phyloP scores from a whole-genome alignment of 768 basidiomycete genomes.

The Trametes cubensis region DNA sequence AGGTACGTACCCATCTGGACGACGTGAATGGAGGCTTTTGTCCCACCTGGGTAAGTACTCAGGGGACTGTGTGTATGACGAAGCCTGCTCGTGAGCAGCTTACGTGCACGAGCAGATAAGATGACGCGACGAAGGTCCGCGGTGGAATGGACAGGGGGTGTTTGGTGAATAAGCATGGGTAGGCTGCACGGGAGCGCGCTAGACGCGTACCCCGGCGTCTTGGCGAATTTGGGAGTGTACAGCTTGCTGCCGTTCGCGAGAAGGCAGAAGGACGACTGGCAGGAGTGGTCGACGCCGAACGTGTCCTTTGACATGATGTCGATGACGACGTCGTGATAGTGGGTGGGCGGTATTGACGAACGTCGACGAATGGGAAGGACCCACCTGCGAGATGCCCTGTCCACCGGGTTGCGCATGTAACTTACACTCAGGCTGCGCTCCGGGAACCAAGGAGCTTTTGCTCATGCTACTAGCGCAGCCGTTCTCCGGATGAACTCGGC shows the following conservation, averaged over 20 bases:
- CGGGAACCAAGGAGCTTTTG: constrained; percentile 18
- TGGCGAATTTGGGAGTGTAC: neutral
- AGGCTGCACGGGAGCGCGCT: neutral
- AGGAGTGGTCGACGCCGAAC: too few species aligned
- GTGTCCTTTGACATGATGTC: neutral
- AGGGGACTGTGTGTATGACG: neutral
- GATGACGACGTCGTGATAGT: constrained; percentile 20
- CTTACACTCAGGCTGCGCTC: constrained; percentile 10
- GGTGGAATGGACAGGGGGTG: too few species aligned
- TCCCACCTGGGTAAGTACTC: neutral
- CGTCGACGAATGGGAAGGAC: neutral
- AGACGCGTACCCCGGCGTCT: neutral
- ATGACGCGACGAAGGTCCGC: too few species aligned
- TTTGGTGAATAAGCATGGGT: too few species aligned
- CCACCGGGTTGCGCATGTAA: neutral
- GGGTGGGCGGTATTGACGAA: neutral
- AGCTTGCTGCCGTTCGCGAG: neutral
- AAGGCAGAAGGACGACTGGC: neutral
- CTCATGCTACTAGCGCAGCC: constrained; percentile 1
- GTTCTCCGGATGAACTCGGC: neutral
- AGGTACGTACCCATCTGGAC: neutral
- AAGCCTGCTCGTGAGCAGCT: too few species aligned
- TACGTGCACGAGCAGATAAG: too few species aligned
- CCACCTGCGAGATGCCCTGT: constrained; percentile 3
- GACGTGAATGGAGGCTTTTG: too few species aligned